Percentiles rank a stretch among this genome's conserved stretches.
Conservation (phyloP, 1,284 basidiomycete species). For the Hypsizygus ulmarius region DNA sequence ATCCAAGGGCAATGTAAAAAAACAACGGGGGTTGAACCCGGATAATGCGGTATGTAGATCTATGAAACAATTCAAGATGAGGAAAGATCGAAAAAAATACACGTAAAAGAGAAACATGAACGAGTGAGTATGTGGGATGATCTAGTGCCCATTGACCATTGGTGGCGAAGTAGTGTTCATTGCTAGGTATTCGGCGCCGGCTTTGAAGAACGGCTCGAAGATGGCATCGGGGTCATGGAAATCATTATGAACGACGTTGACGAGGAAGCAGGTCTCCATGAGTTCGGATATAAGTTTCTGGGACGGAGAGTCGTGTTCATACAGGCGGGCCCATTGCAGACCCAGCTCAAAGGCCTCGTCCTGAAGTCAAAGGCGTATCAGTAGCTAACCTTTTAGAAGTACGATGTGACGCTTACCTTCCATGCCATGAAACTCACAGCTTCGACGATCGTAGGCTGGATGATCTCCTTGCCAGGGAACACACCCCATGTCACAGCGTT, state of each 20-base stretch:
- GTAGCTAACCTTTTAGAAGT: constrained; percentile 1
- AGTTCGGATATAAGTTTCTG: constrained; percentile 76
- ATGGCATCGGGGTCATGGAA: constrained; percentile 85
- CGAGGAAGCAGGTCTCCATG: constrained; percentile 84
- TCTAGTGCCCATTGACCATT: constrained; percentile 21
- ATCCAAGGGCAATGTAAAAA: constrained; percentile 30
- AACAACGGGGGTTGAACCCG: constrained; percentile 78
- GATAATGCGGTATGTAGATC: constrained; percentile 17
- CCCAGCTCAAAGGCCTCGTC: constrained; percentile 98
- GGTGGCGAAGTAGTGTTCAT: constrained; percentile 32
- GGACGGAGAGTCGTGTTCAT: constrained; percentile 76
- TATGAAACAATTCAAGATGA: constrained; percentile 22
- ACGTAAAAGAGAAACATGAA: constrained; percentile 9
- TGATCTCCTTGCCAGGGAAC: constrained; percentile 97
- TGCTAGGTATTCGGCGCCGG: constrained; percentile 58
- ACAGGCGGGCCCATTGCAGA: constrained; percentile 89
- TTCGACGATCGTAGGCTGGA: constrained; percentile 98
- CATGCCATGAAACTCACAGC: constrained; percentile 96
- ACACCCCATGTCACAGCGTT: constrained; percentile 99
- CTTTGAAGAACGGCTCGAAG: constrained; percentile 83
- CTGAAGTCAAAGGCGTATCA: constrained; percentile 34
- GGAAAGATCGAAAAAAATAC: constrained; percentile 13
- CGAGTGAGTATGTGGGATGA: constrained; percentile 9
- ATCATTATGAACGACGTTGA: constrained; percentile 98
- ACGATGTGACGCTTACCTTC: constrained; percentile 62